phyloP scores from a whole-genome alignment of 2,329 filamentous ascomycete species.

The Colletotrichum somersetense region DNA sequence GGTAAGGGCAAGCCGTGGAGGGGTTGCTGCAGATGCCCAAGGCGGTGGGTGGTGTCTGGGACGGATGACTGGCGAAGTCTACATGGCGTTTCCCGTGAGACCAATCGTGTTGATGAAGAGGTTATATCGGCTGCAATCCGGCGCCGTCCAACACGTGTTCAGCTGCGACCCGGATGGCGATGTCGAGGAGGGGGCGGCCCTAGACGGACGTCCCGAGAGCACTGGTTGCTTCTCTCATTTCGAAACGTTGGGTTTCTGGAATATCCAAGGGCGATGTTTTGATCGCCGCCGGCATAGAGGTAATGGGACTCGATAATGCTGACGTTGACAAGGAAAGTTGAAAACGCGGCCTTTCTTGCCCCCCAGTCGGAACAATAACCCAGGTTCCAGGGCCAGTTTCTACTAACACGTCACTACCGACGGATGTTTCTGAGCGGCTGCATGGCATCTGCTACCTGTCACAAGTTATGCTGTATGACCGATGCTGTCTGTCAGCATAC shows the following conservation, averaged over 20 bases:
- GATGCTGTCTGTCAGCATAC: not conserved
- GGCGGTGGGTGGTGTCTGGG: not conserved
- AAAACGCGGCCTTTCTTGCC: not conserved
- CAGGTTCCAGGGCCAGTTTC: not conserved
- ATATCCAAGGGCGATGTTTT: not conserved
- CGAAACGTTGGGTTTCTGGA: not conserved
- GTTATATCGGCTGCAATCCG: not conserved
- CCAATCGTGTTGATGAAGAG: not conserved
- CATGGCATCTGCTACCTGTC: not conserved
- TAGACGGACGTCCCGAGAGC: not conserved
- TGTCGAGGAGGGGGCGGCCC: not conserved
- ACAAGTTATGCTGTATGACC: not conserved
- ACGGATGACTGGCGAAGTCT: not conserved
- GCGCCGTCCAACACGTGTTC: too few relatives aligned
- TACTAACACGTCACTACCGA: not conserved
- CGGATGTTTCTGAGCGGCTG: not conserved
- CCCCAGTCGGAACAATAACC: not conserved
- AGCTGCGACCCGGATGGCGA: not conserved
- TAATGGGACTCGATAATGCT: not conserved
- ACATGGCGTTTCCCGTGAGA: not conserved
- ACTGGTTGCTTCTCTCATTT: not conserved
- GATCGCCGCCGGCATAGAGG: not conserved
- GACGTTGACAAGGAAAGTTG: not conserved
- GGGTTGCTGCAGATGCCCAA: constrained; percentile 2
- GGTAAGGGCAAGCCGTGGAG: not conserved